Evolutionary conservation across 2,329 filamentous ascomycete species (phyloP), one percentile per base, ranked within the genome.

Genomic region (Lachnellula willkommii): DNA sequence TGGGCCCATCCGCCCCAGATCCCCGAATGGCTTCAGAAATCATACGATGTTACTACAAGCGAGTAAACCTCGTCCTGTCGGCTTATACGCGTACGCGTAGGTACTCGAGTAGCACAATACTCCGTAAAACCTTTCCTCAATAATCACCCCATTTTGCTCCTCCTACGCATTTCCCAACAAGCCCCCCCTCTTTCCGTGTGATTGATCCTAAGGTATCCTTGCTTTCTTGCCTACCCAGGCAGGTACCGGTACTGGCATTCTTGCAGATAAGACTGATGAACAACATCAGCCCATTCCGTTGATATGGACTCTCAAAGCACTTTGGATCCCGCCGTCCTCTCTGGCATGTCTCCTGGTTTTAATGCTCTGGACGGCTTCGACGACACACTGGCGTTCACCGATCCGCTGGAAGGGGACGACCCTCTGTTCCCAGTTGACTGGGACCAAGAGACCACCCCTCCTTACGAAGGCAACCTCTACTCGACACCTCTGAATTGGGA

Each of bases 401-500:
- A 67, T 55, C 55, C 57, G 8, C 52, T 59, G 22, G 59, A 54
- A 14, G 45, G 45, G 12, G 55, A 60, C 22, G 55, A 62, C 9
- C 53, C 56, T 50, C 56, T 63, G n/a, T 63, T 63, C 54, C 48
- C 52, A 1, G 47, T 54, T 12, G 55, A 62, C 17, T 63, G 61
- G 61, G 60, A 62, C 50, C 60, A 57, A 39, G 57, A 62, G 37
- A 58, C 66, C 37, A 66, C 64, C 43, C 66, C 68, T 46, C 63
- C 66, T n/a, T 65, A 68, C 56, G 61, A 66, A 37, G 66, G 62
- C 28, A 61, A 62, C 17, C 62, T 70, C 48, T 69, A 70, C 53
- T 66, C 66, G 12, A 69, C 66, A 12, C 64, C 67, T 8, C 58
- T 70, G 46, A 65, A 56, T 60, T 71, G 69, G 68, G 64, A 68